Evolutionary conservation across 139 green algal genomes (phyloP).

Genomic region (Parachlorella kessleri): DNA sequence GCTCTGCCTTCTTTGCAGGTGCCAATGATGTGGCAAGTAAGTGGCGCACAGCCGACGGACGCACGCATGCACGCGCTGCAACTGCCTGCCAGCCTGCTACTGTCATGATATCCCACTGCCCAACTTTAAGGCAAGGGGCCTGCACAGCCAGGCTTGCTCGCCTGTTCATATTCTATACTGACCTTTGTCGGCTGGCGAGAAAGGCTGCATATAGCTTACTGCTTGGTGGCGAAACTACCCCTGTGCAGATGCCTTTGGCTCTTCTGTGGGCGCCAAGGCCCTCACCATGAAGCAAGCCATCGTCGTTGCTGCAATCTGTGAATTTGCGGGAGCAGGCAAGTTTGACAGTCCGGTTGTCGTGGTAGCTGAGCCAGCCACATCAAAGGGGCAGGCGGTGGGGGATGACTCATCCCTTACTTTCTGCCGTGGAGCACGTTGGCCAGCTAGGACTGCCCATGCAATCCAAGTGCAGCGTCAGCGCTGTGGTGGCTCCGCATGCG

Average conservation of each 20-base stretch:
- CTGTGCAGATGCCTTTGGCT: not conserved
- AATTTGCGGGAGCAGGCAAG: conserved; percentile 23
- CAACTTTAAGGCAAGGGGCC: not conserved
- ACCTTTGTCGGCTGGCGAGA: no score
- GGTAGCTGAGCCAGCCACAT: not conserved
- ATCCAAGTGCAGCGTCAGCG: not conserved
- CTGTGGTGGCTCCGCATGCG: not conserved
- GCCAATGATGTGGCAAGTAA: conserved; percentile 44
- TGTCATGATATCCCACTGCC: not conserved
- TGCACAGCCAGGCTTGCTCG: not conserved
- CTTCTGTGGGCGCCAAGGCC: conserved; percentile 35
- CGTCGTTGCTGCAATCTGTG: conserved; percentile 39
- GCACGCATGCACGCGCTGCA: not conserved
- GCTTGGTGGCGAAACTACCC: not conserved
- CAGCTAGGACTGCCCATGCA: not conserved
- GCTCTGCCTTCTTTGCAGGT: conserved; percentile 16
- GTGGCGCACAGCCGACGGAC: not conserved
- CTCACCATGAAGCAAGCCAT: conserved; percentile 40
- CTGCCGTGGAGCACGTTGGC: not conserved
- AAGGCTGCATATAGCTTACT: not conserved
- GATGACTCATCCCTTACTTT: no score
- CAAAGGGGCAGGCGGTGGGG: no score
- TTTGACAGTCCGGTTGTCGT: not conserved
- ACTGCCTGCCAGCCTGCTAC: no score
- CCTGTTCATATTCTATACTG: not conserved